Evolutionary conservation across 345 rosid species (phyloP).

Genomic region (Kernera saxatilis): DNA sequence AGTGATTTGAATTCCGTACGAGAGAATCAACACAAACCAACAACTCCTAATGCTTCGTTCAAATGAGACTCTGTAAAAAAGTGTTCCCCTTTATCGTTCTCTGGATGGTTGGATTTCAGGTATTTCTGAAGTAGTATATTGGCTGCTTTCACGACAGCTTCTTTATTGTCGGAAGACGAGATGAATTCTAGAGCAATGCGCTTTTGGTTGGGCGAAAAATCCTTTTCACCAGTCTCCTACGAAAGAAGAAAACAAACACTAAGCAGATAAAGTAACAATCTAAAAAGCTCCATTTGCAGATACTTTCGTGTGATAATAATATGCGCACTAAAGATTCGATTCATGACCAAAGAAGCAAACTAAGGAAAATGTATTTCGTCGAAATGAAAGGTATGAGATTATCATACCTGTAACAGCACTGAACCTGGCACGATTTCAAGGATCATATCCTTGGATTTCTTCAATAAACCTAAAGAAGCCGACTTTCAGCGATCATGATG

Average conservation of each 20-base stretch:
- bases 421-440: slow-evolving; percentile 43
- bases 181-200: slow-evolving; percentile 54
- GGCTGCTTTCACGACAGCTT: slow-evolving; percentile 79
- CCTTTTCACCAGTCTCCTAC: slow-evolving; percentile 45
- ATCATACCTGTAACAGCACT: slow-evolving; percentile 30
- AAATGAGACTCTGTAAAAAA: slow-evolving; percentile 61
- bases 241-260: not conserved
- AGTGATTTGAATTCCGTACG: not conserved
- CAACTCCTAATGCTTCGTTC: slow-evolving; percentile 57
- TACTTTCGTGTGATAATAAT: not conserved
- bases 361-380: not conserved
- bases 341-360: not conserved
- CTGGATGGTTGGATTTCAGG: slow-evolving; percentile 32
- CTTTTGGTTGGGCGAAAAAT: slow-evolving; percentile 23
- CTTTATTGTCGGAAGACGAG: slow-evolving; percentile 76
- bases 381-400: not conserved
- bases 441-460: slow-evolving; percentile 66
- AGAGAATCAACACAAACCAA: slow-evolving; percentile 50
- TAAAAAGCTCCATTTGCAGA: not conserved
- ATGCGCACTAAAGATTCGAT: not conserved
- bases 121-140: slow-evolving; percentile 57
- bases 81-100: slow-evolving; percentile 39
- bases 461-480: slow-evolving; percentile 54
- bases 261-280: not conserved
- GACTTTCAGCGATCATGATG: not conserved